Percentiles rank a stretch among this genome's conserved stretches.
These are phyloP conservation scores for Xylaria grammica DNA, from an alignment of 495 filamentous ascomycete genomes.

Conservation along the genomic window DNA sequence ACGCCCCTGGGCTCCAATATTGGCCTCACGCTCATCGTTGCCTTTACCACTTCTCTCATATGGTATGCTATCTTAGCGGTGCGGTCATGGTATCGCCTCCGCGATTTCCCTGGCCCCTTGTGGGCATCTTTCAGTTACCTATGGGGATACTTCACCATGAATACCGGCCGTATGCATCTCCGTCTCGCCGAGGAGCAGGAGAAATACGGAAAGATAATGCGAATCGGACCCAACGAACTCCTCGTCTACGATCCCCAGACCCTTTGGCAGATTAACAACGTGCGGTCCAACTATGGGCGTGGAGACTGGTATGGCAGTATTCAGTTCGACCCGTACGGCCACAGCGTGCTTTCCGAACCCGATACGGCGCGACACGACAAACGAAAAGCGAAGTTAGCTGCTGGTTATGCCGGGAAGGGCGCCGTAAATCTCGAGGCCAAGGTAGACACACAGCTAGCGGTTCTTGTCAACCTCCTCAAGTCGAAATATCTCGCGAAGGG, in stretches of 20 bases:
- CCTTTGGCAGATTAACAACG: constrained; percentile 39
- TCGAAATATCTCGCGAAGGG: constrained; percentile 41
- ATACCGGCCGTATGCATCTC: constrained; percentile 24
- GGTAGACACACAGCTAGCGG: constrained; percentile 49
- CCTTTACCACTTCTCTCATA: constrained; percentile 6
- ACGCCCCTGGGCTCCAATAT: too few relatives aligned
- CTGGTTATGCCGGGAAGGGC: constrained; percentile 59
- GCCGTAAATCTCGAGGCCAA: constrained; percentile 48
- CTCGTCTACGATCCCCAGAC: constrained; percentile 45
- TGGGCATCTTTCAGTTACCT: constrained; percentile 59
- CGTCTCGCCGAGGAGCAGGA: constrained; percentile 33
- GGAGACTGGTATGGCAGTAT: constrained; percentile 38
- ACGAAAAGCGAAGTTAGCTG: constrained; percentile 42
- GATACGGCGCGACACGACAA: constrained; percentile 48
- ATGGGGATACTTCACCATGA: constrained; percentile 45
- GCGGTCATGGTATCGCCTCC: constrained; percentile 38
- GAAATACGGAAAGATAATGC: constrained; percentile 54
- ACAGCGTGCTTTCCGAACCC: constrained; percentile 45
- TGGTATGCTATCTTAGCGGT: constrained; percentile 24
- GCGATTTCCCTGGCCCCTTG: constrained; percentile 57
- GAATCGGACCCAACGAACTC: constrained; percentile 59
- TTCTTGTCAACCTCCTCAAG: constrained; percentile 45
- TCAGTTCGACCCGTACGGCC: constrained; percentile 41
- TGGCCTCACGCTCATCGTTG: not conserved
- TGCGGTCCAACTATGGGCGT: constrained; percentile 40